These are phyloP conservation scores for Coemansia umbellata DNA, from an alignment of 192 early-diverging fungal species.

Conservation along the genomic window DNA sequence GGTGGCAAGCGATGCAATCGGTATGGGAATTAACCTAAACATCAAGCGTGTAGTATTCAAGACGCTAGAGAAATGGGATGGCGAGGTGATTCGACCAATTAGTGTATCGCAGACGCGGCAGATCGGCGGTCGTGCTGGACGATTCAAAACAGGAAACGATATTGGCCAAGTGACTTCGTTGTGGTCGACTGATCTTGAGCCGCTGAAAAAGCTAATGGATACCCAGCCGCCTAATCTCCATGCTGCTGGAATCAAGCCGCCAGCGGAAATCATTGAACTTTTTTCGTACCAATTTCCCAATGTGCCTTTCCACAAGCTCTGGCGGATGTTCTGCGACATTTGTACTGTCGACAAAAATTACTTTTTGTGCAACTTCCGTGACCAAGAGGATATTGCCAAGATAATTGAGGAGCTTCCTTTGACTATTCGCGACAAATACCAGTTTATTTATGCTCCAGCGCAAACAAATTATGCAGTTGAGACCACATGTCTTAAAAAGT, in stretches of 20 bases:
- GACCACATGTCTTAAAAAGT: slow-evolving; percentile 12
- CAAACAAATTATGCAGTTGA: slow-evolving; percentile 37
- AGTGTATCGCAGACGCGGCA: slow-evolving; percentile 82
- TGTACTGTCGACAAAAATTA: slow-evolving; percentile 63
- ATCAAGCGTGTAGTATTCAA: slow-evolving; percentile 89
- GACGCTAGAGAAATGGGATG: slow-evolving; percentile 76
- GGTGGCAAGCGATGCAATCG: slow-evolving; percentile 94
- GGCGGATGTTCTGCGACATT: slow-evolving; percentile 73
- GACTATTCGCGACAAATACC: slow-evolving; percentile 65
- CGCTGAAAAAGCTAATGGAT: slow-evolving; percentile 18
- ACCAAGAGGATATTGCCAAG: slow-evolving; percentile 62
- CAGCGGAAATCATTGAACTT: slow-evolving; percentile 67
- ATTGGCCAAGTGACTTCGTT: slow-evolving; percentile 69
- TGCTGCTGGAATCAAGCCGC: slow-evolving; percentile 71
- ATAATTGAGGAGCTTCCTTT: slow-evolving; percentile 59
- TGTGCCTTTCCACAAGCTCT: slow-evolving; percentile 57
- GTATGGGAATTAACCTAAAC: slow-evolving; percentile 96
- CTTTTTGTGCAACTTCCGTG: slow-evolving; percentile 71
- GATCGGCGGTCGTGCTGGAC: slow-evolving; percentile 89
- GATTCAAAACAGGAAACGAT: slow-evolving; percentile 68
- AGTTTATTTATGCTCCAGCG: slow-evolving; percentile 64
- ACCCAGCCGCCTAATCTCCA: slow-evolving; percentile 28
- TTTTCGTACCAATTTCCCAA: slow-evolving; percentile 70
- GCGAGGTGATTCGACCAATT: slow-evolving; percentile 50
- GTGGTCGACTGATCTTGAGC: slow-evolving; percentile 8